Base-by-base conservation (phyloP, 108 stramenopile genomes). In the Cyclotella kingstonii region DNA sequence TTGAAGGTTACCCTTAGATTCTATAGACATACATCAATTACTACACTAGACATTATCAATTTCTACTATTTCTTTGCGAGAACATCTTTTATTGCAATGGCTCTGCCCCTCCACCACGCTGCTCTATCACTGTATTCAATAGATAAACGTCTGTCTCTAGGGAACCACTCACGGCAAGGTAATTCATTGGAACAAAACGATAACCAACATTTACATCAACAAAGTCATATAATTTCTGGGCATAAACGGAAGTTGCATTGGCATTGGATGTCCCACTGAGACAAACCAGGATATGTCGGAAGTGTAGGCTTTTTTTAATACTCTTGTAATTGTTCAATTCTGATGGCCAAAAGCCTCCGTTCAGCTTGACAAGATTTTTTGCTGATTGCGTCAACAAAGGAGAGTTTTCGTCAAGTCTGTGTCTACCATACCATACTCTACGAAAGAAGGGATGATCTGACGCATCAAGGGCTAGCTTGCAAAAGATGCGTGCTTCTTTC, bases 401-500 rank as follows among this genome's bases (percentile, higher is more conserved):
- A 17, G 85, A 86, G 19, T 74, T 66, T 31, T 80, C 84, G 55
- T 91, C 84, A 8, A 91, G 74, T 6, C 79, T 50, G 46, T 91
- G 90, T 17, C 81, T 78, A n/a, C 68, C 90, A 38, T 83, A 48
- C 90, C 90, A 91, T 7, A 82, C 80, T 25, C 84, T 69, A 35
- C 81, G 81, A 66, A 91, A 86, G 62, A 79, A 91, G 8, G 90
- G 90, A 59, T 91, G 86, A 18, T 84, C 81, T 30, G 78, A 50
- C 11, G 83, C 66, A 63, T 91, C 90, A 14, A 91, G 60, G 2
- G 63, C 14, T 67, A 87, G 63, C 60, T 85, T 87, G 36, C 70
- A 76, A 45, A 91, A 86, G 9, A 83, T 73, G 11, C 81, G 78
- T 26, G 83, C 81, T 41, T 61, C 33, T 30, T 70, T 70, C 9